These are phyloP conservation scores for Umbelopsis isabellina DNA, from an alignment of 192 early-diverging fungal genomes.

Conservation along the genomic window DNA sequence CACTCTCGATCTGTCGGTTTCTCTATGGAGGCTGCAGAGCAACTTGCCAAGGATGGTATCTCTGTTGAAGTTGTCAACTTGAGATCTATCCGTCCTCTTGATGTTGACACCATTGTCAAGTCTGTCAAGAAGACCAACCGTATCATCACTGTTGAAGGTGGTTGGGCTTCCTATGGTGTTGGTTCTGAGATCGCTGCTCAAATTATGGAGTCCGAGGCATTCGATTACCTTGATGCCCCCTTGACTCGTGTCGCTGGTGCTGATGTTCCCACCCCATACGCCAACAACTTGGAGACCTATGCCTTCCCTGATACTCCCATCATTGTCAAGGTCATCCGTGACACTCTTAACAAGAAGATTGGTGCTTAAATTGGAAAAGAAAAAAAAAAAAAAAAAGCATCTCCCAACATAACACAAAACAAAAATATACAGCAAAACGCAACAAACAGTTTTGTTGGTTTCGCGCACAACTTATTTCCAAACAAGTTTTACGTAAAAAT, in stretches of 20 bases:
- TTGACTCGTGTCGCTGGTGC: conserved; percentile 93
- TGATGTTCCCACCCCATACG: conserved; percentile 97
- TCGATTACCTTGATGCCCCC: conserved; percentile 95
- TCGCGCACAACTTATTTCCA: no score
- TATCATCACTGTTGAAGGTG: conserved; percentile 93
- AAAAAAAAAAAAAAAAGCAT: background rate
- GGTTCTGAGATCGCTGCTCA: conserved; percentile 95
- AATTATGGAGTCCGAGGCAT: conserved; percentile 96
- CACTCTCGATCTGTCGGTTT: conserved; percentile 91
- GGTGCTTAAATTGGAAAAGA: conserved; percentile 1
- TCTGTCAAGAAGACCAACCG: conserved; percentile 98
- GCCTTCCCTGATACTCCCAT: conserved; percentile 82
- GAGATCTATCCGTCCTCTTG: conserved; percentile 95
- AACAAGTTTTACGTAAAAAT: conserved; percentile 15
- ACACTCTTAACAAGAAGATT: conserved; percentile 56
- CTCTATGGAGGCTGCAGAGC: conserved; percentile 84
- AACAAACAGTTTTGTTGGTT: no score
- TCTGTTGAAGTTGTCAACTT: conserved; percentile 96
- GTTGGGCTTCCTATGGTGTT: conserved; percentile 93
- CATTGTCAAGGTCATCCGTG: conserved; percentile 82
- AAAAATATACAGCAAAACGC: background rate
- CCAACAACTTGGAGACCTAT: conserved; percentile 89
- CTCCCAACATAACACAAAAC: background rate
- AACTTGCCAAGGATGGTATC: conserved; percentile 78
- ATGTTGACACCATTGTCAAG: conserved; percentile 88